phyloP scores from a whole-genome alignment of 148 eudicot species.

The Fagopyrum tataricum region DNA sequence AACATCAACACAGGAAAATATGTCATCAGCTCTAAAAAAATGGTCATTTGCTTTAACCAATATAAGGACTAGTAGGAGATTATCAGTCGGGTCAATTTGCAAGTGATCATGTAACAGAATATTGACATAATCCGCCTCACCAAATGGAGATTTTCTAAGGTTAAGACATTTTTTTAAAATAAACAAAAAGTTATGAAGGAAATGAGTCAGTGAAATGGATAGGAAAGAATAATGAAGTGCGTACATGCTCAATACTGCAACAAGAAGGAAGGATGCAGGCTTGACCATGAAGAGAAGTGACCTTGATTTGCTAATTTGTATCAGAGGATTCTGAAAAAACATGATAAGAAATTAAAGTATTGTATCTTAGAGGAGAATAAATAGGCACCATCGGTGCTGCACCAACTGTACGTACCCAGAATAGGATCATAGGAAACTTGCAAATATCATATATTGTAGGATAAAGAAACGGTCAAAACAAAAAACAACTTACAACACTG shows the following conservation, averaged over 20 bases:
- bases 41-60: neutral
- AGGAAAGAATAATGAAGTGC: constrained; percentile 21
- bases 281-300: constrained; percentile 78
- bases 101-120: neutral
- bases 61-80: neutral
- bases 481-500: constrained; percentile 51
- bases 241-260: constrained; percentile 77
- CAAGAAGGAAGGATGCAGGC: constrained; percentile 66
- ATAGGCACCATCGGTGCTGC: too few relatives aligned
- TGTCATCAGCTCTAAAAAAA: neutral
- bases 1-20: neutral
- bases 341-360: neutral
- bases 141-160: too few relatives aligned
- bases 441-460: neutral
- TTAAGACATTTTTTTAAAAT: too few relatives aligned
- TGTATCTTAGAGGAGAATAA: neutral
- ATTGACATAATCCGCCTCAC: too few relatives aligned
- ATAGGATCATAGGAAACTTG: neutral
- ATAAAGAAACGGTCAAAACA: neutral
- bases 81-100: neutral
- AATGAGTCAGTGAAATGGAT: neutral
- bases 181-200: neutral
- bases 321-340: constrained; percentile 68
- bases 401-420: neutral
- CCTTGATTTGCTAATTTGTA: constrained; percentile 95